Conservation (phyloP, 441 rosid genomes). For the Croton setiger region DNA sequence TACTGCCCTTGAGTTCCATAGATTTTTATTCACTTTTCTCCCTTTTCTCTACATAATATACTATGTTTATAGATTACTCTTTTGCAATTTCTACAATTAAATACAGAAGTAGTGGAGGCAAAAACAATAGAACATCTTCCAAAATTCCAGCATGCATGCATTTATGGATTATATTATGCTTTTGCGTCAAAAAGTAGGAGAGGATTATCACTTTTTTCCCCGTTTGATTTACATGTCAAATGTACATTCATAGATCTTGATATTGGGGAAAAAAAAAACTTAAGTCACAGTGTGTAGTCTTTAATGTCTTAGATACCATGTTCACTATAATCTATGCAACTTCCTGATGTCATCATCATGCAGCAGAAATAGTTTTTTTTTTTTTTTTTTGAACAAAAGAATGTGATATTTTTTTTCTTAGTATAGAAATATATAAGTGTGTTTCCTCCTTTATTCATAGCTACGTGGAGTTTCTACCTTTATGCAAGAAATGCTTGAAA, state of each 20-base stretch:
- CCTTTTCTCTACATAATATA: not conserved
- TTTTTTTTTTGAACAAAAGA: not conserved
- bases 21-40: not conserved
- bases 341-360: not conserved
- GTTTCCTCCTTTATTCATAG: constrained; percentile 37
- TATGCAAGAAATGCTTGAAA: constrained; percentile 99
- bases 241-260: not conserved
- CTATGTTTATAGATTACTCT: constrained; percentile 2
- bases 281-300: not conserved
- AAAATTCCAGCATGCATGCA: not conserved
- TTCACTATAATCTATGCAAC: not conserved
- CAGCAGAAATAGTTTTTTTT: not conserved
- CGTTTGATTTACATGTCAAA: not conserved
- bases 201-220: not conserved
- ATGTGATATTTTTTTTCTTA: not conserved
- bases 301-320: not conserved
- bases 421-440: constrained; percentile 13
- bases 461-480: constrained; percentile 92
- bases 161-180: too few species aligned
- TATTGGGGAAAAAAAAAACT: not conserved
- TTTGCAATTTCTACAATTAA: not conserved
- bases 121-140: not conserved
- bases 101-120: constrained; percentile 9
- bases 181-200: not conserved
- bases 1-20: not conserved